Conservation (phyloP, 192 early-diverging fungal species). For the Coemansia sp. region DNA sequence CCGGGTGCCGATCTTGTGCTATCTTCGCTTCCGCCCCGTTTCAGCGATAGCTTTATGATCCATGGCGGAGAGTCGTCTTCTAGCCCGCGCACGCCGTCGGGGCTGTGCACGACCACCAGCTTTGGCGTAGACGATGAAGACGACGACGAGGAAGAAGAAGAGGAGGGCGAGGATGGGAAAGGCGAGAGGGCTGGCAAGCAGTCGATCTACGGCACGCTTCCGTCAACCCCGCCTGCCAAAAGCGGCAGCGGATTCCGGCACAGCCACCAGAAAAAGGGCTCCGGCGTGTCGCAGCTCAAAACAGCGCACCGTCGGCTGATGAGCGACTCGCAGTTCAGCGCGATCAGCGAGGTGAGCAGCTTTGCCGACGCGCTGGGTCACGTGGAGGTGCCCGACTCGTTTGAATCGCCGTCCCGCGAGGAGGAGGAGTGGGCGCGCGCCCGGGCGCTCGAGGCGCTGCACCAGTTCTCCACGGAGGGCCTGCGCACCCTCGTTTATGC, state of each 20-base stretch:
- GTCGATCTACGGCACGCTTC: background rate
- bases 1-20: background rate
- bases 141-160: background rate
- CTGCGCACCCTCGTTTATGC: constrained; percentile 82
- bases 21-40: background rate
- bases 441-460: constrained; percentile 64
- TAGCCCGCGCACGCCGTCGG: constrained; percentile 6
- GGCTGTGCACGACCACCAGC: background rate
- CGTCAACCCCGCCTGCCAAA: constrained; percentile 1
- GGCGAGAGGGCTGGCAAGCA: background rate
- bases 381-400: constrained; percentile 29
- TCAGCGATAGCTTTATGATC: background rate
- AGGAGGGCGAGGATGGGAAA: background rate
- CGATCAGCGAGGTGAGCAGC: constrained; percentile 40
- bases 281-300: background rate
- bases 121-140: background rate
- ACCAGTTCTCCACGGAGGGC: constrained; percentile 74
- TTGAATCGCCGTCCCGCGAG: constrained; percentile 33
- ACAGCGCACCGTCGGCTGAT: constrained; percentile 31
- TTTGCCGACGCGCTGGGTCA: constrained; percentile 42
- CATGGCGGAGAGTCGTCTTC: background rate
- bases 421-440: constrained; percentile 68
- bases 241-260: background rate
- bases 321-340: constrained; percentile 48
- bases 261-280: background rate